Percentiles rank a stretch among this genome's conserved stretches.
Conservation (phyloP, 805 yeast species). For the Barnettozyma sucrosica region DNA sequence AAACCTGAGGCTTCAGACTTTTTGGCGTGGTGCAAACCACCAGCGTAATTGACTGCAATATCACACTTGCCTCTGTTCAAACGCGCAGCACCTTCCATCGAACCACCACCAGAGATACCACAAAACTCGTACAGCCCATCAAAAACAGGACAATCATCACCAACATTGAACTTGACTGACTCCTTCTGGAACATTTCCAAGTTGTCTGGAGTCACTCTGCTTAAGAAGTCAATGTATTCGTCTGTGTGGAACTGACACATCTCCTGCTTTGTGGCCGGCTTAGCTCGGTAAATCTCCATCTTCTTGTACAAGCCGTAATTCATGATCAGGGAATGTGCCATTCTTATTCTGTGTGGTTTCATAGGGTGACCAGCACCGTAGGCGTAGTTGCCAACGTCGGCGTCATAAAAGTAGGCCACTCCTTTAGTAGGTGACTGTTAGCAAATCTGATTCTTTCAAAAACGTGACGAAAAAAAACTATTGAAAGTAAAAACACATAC, state of each 20-base stretch:
- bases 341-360: constrained; percentile 93
- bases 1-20: constrained; percentile 93
- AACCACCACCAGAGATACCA: constrained; percentile 86
- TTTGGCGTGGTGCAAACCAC: constrained; percentile 95
- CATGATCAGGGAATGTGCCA: constrained; percentile 86
- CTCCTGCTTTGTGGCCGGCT: constrained; percentile 78
- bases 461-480: background rate
- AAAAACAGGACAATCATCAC: constrained; percentile 88
- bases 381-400: constrained; percentile 96
- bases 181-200: constrained; percentile 56
- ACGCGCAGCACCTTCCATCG: constrained; percentile 87
- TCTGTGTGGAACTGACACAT: constrained; percentile 77
- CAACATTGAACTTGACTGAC: constrained; percentile 80
- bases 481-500: constrained; percentile 26
- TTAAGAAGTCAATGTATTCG: constrained; percentile 87
- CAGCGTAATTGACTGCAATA: constrained; percentile 94
- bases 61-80: constrained; percentile 83
- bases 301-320: constrained; percentile 80
- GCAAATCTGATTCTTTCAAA: constrained; percentile 4
- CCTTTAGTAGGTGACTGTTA: constrained; percentile 16
- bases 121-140: constrained; percentile 94
- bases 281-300: constrained; percentile 85
- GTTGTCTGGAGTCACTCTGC: constrained; percentile 88
- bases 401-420: constrained; percentile 75
- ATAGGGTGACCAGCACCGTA: constrained; percentile 96